Evolutionary conservation across 495 filamentous ascomycete species (phyloP), one percentile per base, ranked within the genome.

Genomic region (Talaromyces liani): DNA sequence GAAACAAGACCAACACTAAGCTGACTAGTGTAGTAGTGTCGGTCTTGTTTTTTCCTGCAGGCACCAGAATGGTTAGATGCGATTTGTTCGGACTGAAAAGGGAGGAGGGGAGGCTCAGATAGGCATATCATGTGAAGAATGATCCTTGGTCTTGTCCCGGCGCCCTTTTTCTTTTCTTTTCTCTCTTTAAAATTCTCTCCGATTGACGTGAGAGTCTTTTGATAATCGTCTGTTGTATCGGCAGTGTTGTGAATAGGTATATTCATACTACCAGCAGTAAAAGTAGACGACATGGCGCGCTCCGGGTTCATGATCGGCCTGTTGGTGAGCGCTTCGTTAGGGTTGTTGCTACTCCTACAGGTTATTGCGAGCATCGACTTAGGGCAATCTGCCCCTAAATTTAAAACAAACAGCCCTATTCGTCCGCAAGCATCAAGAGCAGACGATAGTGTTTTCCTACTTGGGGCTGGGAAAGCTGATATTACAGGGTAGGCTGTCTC

Each of bases 391-490:
- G 3, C 56, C 12, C 56, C 56, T 36, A 25, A 20, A 18, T 22
- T 34, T 16, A 25, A 16, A 22, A 58, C 27, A 18, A 16, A 58
- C n/a, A 36, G 2, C 2, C 27, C 56, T 3, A 34, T 58, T 36
- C 56, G 36, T 7, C 18, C 36, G 27, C 56, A 58, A 6, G 27
- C n/a, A 9, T 58, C 58, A 49, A 27, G 36, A 31, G 58, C 64
- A 4, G 72, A 76, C 55, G 66, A 79, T 63, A 73, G 80, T 29
- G 77, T 85, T 55, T 96, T 96, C 66, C 74, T 95, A 6, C 71
- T 98, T n/a, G 94, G 94, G 2, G 91, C 92, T 2, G 94, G 94
- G 16, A 97, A 96, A 71, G 92, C 88, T 20, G 94, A 98, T 77
- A 91, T 98, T 67, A 98, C 94, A 29, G 94, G 93, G 77, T 92